Evolutionary conservation across 805 yeast genomes (phyloP).

Genomic region (Myxozyma kluyveri): DNA sequence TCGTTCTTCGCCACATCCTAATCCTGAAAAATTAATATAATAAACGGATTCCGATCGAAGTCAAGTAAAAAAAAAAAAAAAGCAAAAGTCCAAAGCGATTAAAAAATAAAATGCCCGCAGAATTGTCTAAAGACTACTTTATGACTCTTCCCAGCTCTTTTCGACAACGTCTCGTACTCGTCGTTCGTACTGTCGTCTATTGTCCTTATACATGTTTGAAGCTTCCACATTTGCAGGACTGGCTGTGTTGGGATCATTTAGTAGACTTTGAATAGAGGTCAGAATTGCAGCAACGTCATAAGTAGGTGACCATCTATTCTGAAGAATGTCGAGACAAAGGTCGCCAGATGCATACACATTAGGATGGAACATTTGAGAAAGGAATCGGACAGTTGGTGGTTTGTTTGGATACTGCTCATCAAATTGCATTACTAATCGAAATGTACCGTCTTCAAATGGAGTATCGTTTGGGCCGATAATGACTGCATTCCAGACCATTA

Average conservation of each 20-base stretch:
- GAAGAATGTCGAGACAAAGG: conserved; percentile 90
- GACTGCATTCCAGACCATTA: conserved; percentile 96
- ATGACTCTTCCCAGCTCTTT: conserved; percentile 67
- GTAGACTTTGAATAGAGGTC: conserved; percentile 82
- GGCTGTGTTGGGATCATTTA: conserved; percentile 94
- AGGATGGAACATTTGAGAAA: conserved; percentile 96
- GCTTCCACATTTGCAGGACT: conserved; percentile 99
- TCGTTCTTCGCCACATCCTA: no score
- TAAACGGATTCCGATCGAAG: no score
- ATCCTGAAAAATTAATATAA: no score
- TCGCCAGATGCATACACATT: conserved; percentile 96
- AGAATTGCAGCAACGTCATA: conserved; percentile 94
- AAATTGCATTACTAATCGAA: conserved; percentile 77
- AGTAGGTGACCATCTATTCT: conserved; percentile 98
- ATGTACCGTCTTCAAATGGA: conserved; percentile 97
- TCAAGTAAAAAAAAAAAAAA: no score
- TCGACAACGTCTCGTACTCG: conserved; percentile 95
- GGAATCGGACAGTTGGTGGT: conserved; percentile 89
- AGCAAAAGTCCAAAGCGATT: no score
- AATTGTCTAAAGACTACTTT: no score
- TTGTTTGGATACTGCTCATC: conserved; percentile 98
- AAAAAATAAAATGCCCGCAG: no score
- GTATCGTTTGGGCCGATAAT: conserved; percentile 97
- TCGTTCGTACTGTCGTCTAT: conserved; percentile 85
- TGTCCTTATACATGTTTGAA: conserved; percentile 91